Evolutionary conservation across 1,284 basidiomycete genomes (phyloP), one percentile per base, ranked within the genome.

Genomic region (Cryptococcus sp.): DNA sequence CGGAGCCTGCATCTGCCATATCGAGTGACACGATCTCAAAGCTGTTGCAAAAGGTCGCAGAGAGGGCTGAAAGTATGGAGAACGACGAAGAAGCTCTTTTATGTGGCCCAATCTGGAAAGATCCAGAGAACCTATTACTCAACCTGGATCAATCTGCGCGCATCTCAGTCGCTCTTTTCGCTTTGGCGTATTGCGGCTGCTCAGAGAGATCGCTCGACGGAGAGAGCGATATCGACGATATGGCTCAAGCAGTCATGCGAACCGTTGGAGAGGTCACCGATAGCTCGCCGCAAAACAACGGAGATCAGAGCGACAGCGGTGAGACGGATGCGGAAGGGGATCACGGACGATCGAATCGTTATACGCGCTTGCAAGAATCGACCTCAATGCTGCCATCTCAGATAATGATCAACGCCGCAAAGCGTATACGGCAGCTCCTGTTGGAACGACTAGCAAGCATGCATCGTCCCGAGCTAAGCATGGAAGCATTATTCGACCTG

Each of bases 141-240:
- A 68, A 68, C 56, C 43, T 72, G 45, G 64, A 66, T 52, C 59
- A 64, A 13, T 53, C 53, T 10, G 70, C 62, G 1, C 59, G 65
- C 40, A 51, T 66, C 8, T 64, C 62, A 5, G 22, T 62, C 25
- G 65, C 64, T 19, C 56, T 68, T 20, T 66, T 63, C 38, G 58
- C 55, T 3, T 10, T 34, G 8, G 29, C 29, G 29, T 34, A 34
- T 10, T 4, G 8, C 8, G 29, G 2, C 8, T 4, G 8, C 2
- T 34, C 29, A 2, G 29, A 10, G 13, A 34, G 8, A 10, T 34
- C 29, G 29, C 29, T 34, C 29, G 29, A 34, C 29, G 8, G 13
- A 13, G 29, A 34, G 8, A 34, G 29, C 29, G 29, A 34, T 34
- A 34, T 34, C 8, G 29, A 34, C 29, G 29, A 34, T 34, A 34